Percentiles rank a stretch among this genome's conserved stretches.
These are phyloP conservation scores for Maudiozyma humilis DNA, from an alignment of 1,139 yeast genomes.

Conservation along the genomic window DNA sequence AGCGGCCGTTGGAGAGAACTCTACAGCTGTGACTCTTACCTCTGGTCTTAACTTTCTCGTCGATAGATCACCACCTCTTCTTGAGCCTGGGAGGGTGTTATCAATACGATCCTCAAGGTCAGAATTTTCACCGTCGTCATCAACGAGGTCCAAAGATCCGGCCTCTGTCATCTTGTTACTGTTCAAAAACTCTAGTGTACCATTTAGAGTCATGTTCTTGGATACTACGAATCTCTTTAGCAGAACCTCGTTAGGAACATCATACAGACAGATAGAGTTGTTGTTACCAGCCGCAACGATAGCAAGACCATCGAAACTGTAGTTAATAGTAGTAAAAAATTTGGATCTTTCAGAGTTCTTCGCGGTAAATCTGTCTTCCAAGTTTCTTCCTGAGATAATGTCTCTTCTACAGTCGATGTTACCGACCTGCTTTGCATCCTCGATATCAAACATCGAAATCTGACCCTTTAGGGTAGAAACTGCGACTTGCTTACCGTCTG, in stretches of 20 bases:
- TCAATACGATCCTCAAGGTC: slow-evolving; percentile 81
- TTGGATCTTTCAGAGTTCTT: slow-evolving; percentile 78
- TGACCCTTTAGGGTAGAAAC: slow-evolving; percentile 88
- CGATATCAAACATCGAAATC: slow-evolving; percentile 74
- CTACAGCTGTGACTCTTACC: slow-evolving; percentile 64
- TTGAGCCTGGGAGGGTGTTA: slow-evolving; percentile 75
- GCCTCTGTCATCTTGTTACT: slow-evolving; percentile 80
- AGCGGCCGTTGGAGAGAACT: slow-evolving; percentile 83
- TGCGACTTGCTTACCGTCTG: slow-evolving; percentile 85
- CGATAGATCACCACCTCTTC: slow-evolving; percentile 75
- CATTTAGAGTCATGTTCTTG: slow-evolving; percentile 81
- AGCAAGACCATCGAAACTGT: slow-evolving; percentile 83
- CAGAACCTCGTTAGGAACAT: slow-evolving; percentile 77
- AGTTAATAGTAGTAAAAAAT: slow-evolving; percentile 70
- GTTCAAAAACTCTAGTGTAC: slow-evolving; percentile 73
- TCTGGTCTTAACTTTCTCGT: slow-evolving; percentile 71
- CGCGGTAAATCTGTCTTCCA: slow-evolving; percentile 73
- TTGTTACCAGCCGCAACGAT: slow-evolving; percentile 91
- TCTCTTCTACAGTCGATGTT: slow-evolving; percentile 82
- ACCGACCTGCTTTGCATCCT: slow-evolving; percentile 71
- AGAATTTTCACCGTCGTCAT: slow-evolving; percentile 76
- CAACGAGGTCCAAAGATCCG: slow-evolving; percentile 77
- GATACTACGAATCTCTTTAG: slow-evolving; percentile 77
- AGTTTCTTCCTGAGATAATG: slow-evolving; percentile 76
- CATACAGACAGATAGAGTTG: slow-evolving; percentile 85